Conservation (phyloP, 148 eudicot species). For the Vaccinium darrowii region DNA sequence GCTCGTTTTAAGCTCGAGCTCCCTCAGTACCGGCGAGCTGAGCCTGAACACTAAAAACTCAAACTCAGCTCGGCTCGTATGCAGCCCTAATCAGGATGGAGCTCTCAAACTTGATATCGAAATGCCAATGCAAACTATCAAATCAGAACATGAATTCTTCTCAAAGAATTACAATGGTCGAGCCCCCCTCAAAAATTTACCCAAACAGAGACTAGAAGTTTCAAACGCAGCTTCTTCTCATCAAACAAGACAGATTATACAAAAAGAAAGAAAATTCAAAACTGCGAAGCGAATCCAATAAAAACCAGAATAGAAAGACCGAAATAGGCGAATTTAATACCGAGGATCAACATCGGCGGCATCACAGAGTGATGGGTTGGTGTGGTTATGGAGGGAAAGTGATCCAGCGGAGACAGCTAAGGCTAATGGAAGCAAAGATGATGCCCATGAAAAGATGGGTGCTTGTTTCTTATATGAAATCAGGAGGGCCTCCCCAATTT, state of each 20-base stretch:
- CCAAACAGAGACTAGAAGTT: neutral
- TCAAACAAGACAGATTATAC: neutral
- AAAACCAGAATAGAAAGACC: neutral
- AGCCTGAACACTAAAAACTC: no score
- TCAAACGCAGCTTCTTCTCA: neutral
- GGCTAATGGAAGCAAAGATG: constrained; percentile 51
- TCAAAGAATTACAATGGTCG: neutral
- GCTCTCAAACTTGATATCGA: neutral
- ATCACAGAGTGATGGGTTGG: constrained; percentile 41
- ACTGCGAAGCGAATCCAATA: neutral
- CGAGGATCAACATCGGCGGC: constrained; percentile 32
- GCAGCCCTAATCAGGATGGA: neutral
- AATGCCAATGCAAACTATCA: neutral
- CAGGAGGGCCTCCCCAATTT: constrained; percentile 12
- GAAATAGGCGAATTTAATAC: constrained; percentile 18
- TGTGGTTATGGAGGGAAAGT: constrained; percentile 27
- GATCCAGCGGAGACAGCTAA: constrained; percentile 50
- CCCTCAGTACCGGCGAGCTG: no score
- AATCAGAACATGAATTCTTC: neutral
- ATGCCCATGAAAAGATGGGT: constrained; percentile 39
- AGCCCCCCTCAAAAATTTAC: neutral
- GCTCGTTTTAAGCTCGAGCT: no score
- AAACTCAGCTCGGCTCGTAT: no score
- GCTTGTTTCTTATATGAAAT: constrained; percentile 16
- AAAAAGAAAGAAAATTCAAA: neutral